Evolutionary conservation across 768 basidiomycete species (phyloP).

Genomic region (Macrolepiota dolichaula): DNA sequence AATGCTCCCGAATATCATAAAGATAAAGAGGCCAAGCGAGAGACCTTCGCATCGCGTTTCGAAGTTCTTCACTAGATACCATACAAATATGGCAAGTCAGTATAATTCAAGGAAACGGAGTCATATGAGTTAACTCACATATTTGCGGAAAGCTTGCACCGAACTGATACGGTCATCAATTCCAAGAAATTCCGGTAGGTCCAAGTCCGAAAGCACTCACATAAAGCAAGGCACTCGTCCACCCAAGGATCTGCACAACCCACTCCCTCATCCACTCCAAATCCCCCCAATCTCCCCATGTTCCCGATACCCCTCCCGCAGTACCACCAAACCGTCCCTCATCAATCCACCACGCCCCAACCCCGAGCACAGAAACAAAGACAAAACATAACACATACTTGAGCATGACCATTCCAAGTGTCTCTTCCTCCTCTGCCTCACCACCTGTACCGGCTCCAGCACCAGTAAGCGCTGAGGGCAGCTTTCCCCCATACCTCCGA

Average conservation of each 20-base stretch:
- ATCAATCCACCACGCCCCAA: slow-evolving; percentile 62
- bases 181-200: background rate
- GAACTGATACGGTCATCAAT: slow-evolving; percentile 32
- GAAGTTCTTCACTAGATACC: slow-evolving; percentile 67
- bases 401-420: slow-evolving; percentile 22
- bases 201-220: slow-evolving; percentile 44
- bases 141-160: slow-evolving; percentile 84
- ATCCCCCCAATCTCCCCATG: slow-evolving; percentile 22
- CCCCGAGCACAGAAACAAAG: slow-evolving; percentile 72
- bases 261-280: slow-evolving; percentile 38
- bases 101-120: too few relatives aligned
- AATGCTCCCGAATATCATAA: slow-evolving; percentile 82
- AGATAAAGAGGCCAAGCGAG: slow-evolving; percentile 90
- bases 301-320: slow-evolving; percentile 13
- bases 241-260: slow-evolving; percentile 78
- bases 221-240: slow-evolving; percentile 81
- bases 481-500: background rate
- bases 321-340: slow-evolving; percentile 25
- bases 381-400: slow-evolving; percentile 39
- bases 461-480: too few relatives aligned
- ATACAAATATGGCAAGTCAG: too few relatives aligned
- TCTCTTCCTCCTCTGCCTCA: background rate
- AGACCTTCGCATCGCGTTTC: slow-evolving; percentile 89
- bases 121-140: too few relatives aligned
- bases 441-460: too few relatives aligned